phyloP scores from a whole-genome alignment of 345 rosid genomes.

The Orychophragmus violaceus region DNA sequence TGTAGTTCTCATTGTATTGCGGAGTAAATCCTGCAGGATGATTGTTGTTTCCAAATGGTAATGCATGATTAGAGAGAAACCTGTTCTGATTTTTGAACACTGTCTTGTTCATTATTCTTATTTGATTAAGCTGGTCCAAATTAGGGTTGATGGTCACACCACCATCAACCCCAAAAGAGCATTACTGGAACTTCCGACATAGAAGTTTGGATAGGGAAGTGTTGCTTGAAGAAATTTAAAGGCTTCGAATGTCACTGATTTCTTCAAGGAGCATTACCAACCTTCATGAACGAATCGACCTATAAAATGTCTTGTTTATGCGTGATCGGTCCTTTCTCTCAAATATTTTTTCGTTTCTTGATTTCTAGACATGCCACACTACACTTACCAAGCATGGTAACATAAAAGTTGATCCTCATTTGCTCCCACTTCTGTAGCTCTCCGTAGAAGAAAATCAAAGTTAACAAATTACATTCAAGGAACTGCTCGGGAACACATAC shows the following conservation, averaged over 20 bases:
- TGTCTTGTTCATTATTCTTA: background rate
- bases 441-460: too few relatives aligned
- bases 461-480: too few relatives aligned
- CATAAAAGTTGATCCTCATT: too few relatives aligned
- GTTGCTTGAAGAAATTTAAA: background rate
- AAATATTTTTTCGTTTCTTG: too few relatives aligned
- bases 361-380: too few relatives aligned
- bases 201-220: background rate
- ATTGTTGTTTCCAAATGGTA: background rate
- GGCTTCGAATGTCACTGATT: constrained; percentile 29
- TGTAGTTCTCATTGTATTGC: background rate
- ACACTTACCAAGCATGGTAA: too few relatives aligned
- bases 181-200: constrained; percentile 1
- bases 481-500: too few relatives aligned
- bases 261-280: too few relatives aligned
- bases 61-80: background rate
- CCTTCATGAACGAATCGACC: too few relatives aligned
- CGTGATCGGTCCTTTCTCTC: too few relatives aligned
- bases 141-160: background rate
- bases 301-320: too few relatives aligned
- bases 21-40: background rate
- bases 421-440: too few relatives aligned
- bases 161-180: constrained; percentile 3
- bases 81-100: background rate
- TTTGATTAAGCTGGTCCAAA: constrained; percentile 8